Evolutionary conservation across 805 yeast genomes (phyloP).

Genomic region (Pichia heedii): DNA sequence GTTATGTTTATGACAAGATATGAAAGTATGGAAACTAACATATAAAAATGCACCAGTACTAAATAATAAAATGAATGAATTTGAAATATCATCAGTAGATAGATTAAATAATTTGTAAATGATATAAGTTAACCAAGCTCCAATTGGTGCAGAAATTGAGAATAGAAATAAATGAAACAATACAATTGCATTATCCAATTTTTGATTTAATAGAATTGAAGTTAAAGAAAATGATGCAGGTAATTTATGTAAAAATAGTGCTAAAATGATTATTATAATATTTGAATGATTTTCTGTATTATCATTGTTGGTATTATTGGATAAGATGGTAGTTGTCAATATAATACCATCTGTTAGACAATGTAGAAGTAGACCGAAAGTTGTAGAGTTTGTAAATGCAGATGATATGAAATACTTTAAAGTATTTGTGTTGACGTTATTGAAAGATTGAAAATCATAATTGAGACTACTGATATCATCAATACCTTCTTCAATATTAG

Average conservation of each 20-base stretch:
- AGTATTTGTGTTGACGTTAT: background rate
- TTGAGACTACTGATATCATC: too few relatives aligned
- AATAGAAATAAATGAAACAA: slow-evolving; percentile 43
- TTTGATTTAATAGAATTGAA: slow-evolving; percentile 39
- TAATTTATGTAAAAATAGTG: slow-evolving; percentile 61
- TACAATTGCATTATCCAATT: slow-evolving; percentile 24
- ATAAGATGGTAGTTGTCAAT: slow-evolving; percentile 40
- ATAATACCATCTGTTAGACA: slow-evolving; percentile 68
- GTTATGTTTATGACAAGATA: slow-evolving; percentile 19
- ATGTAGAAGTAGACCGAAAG: slow-evolving; percentile 58
- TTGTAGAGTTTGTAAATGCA: slow-evolving; percentile 36
- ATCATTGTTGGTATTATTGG: slow-evolving; percentile 22
- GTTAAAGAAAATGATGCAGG: slow-evolving; percentile 67
- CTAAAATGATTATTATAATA: slow-evolving; percentile 39
- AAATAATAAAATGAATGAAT: slow-evolving; percentile 48
- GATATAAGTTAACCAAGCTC: slow-evolving; percentile 43
- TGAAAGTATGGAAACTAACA: slow-evolving; percentile 59
- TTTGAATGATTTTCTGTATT: slow-evolving; percentile 7
- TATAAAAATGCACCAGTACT: slow-evolving; percentile 68
- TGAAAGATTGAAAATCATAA: too few relatives aligned
- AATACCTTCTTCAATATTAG: too few relatives aligned
- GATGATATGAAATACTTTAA: slow-evolving; percentile 11
- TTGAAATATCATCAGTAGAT: slow-evolving; percentile 24
- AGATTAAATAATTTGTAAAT: slow-evolving; percentile 9
- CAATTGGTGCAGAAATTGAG: slow-evolving; percentile 51